Base-by-base conservation (phyloP, 208 protist species). In the Trypanosoma scelopori region DNA sequence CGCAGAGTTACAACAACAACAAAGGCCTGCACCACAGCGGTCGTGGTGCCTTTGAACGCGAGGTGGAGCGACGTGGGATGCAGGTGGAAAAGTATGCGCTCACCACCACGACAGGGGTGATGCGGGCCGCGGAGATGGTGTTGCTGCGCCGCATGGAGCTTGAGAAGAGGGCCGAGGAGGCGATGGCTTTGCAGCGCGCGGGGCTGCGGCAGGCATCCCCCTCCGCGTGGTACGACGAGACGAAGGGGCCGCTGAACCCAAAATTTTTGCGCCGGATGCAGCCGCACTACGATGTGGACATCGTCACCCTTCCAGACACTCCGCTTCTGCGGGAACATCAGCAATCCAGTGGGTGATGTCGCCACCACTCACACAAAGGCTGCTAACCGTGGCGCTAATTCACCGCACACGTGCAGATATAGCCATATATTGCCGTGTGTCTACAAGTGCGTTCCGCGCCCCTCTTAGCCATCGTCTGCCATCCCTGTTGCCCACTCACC, bases 1-100 rank as follows among this genome's bases (percentile, higher is more conserved):
- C 81, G 58, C 87, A 94, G 78, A 93, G 84, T 69, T 55, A 84
- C 57, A 91, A 93, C 76, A 93, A 97, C 75, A 93, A 94, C 71
- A 79, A 62, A 15, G 91, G 91, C 1, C 81, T 94, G 20, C 91
- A 97, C 53, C 81, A 90, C 76, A 93, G 83, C 56, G 91, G 91
- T 11, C 58, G 73, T 27, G 91, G 88, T 12, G 79, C 88, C 20
- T 97, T 97, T 68, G 91, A 94, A 77, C 79, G 89, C 0, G 88
- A 97, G 70, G 50, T 92, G 56, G 81, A 97, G 72, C 79, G 91
- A 11, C 79, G 79, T 23, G 91, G 82, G 5, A 70, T 94, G 0
- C 71, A 74, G 50, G 78, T 84, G 35, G 84, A 94, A 27, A 97
- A 97, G 84, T 94, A 94, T 50, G 57, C 77, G 35, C 73, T 97